Evolutionary conservation across 495 filamentous ascomycete genomes (phyloP).

Genomic region (Achaetomiella virescens): DNA sequence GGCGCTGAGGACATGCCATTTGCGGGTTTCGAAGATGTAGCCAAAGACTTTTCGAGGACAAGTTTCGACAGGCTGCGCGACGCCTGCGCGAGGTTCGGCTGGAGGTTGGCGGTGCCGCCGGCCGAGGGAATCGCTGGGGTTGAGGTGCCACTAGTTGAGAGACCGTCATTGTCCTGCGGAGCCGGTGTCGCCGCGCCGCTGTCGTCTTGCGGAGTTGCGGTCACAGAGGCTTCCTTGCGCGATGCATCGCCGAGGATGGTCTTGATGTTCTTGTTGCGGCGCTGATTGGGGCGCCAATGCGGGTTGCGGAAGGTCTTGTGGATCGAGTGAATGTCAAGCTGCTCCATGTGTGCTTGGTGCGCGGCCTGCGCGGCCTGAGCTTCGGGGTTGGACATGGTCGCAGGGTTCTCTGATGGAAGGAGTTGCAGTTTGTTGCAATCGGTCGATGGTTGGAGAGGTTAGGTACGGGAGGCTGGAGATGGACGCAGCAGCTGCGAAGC

Average conservation of each 20-base stretch:
- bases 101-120: conserved; percentile 33
- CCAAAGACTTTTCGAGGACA: conserved; percentile 64
- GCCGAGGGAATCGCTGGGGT: conserved; percentile 50
- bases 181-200: conserved; percentile 73
- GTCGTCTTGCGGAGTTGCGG: conserved; percentile 69
- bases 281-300: conserved; percentile 82
- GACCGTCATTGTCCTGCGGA: conserved; percentile 38
- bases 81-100: conserved; percentile 73
- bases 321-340: conserved; percentile 77
- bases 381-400: conserved; percentile 31
- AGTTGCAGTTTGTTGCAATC: conserved; percentile 4
- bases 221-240: conserved; percentile 71
- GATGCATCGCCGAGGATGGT: conserved; percentile 87
- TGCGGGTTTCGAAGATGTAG: conserved; percentile 16
- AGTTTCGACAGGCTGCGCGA: conserved; percentile 76
- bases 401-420: conserved; percentile 17
- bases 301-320: conserved; percentile 82
- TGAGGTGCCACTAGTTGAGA: conserved; percentile 50
- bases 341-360: conserved; percentile 62
- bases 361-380: conserved; percentile 39
- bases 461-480: not conserved
- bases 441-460: not conserved
- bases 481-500: not conserved
- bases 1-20: conserved; percentile 42
- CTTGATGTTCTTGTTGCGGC: conserved; percentile 97